phyloP scores from a whole-genome alignment of 768 basidiomycete genomes.

The Leccinum uliginosum region DNA sequence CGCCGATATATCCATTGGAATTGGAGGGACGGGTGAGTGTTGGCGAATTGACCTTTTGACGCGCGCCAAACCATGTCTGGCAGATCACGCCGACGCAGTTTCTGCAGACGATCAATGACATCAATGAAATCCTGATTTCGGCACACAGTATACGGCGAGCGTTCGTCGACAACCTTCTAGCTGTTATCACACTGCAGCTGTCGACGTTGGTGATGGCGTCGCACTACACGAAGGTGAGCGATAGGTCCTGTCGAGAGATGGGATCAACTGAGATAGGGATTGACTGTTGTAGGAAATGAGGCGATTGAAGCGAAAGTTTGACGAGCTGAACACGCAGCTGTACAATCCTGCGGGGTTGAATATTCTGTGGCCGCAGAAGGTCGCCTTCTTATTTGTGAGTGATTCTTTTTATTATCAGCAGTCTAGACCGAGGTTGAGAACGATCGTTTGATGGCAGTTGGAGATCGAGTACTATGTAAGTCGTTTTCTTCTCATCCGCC shows the following conservation, averaged over 20 bases:
- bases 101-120: conserved; percentile 81
- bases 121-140: conserved; percentile 84
- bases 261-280: conserved; percentile 1
- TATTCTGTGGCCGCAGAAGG: conserved; percentile 77
- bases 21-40: conserved; percentile 82
- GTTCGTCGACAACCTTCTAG: conserved; percentile 73
- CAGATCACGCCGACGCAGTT: conserved; percentile 92
- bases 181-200: conserved; percentile 76
- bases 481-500: conserved; percentile 7
- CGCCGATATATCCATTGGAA: conserved; percentile 85
- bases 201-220: conserved; percentile 63
- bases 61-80: background rate
- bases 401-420: background rate
- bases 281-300: conserved; percentile 63
- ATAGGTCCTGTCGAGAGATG: background rate
- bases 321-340: conserved; percentile 61
- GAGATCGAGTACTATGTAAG: conserved; percentile 94
- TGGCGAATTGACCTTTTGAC: background rate
- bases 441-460: conserved; percentile 45
- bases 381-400: conserved; percentile 92
- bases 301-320: conserved; percentile 57
- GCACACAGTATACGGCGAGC: conserved; percentile 77
- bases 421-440: background rate
- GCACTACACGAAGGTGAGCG: conserved; percentile 76
- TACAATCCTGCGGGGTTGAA: conserved; percentile 88